Conservation (phyloP, 495 filamentous ascomycete species). For the Cryomyces antarcticus region DNA sequence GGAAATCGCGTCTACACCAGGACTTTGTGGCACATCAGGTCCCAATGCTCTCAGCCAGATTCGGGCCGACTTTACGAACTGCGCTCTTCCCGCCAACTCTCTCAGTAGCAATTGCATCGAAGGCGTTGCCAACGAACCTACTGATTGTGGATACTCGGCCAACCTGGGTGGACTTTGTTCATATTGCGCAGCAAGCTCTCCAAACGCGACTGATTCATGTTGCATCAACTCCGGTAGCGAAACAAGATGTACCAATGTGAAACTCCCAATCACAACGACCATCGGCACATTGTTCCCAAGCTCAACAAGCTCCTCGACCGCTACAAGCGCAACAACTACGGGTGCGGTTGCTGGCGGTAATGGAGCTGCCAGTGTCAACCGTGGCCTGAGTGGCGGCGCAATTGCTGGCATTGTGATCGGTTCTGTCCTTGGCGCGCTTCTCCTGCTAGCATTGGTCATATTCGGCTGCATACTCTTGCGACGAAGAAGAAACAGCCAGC, state of each 20-base stretch:
- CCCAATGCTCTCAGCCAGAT: conserved; percentile 53
- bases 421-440: conserved; percentile 45
- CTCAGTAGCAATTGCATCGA: conserved; percentile 55
- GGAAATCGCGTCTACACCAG: conserved; percentile 51
- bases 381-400: conserved; percentile 54
- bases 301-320: conserved; percentile 23
- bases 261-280: conserved; percentile 53
- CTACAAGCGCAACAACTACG: conserved; percentile 23
- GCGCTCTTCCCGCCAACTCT: conserved; percentile 59
- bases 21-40: conserved; percentile 45
- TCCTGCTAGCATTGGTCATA: conserved; percentile 43
- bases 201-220: conserved; percentile 88
- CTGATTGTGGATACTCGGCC: conserved; percentile 68
- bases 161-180: conserved; percentile 74
- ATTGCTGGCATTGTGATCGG: conserved; percentile 88
- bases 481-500: conserved; percentile 35
- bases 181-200: conserved; percentile 63
- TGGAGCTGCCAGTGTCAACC: conserved; percentile 1
- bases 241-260: conserved; percentile 45
- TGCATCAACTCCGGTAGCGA: conserved; percentile 65
- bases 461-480: conserved; percentile 30
- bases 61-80: conserved; percentile 81
- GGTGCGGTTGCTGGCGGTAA: conserved; percentile 4
- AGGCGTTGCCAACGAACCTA: conserved; percentile 58
- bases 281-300: conserved; percentile 41